Evolutionary conservation across 2,329 filamentous ascomycete genomes (phyloP), one percentile per base, ranked within the genome.

Genomic region (Fusarium mundagurra): DNA sequence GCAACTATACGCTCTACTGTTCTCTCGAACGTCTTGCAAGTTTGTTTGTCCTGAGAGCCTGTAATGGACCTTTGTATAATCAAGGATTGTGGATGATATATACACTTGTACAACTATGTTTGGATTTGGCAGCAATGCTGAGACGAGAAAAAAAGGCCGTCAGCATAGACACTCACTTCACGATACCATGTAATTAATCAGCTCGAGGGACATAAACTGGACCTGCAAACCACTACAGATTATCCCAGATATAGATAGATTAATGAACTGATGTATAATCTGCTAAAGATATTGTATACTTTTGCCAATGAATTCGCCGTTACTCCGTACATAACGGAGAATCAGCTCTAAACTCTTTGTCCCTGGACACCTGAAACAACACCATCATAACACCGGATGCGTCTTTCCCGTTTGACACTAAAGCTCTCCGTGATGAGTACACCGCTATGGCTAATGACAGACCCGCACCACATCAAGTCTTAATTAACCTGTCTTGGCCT

Each of bases 181-280:
- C 64, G 75, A 78, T 77, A 76, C 66, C 70, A 78, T 70, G 71
- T 78, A 77, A 76, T 76, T 63, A 69, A 55, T 53, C 47, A 61
- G 58, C 51, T 58, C 61, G 31, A 57, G 66, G 45, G 53, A 72
- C 54, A 66, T 18, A 61, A 67, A 59, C 58, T 44, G 50, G 45
- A 50, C 20, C 54, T 66, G 72, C 66, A 59, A 50, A 64, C 29
- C 55, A 55, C 22, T 43, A 53, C 36, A 58, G 44, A 69, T 36
- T 58, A 59, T 61, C 61, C 55, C 47, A 70, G 43, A 71, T 41
- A 74, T 74, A 75, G 43, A 75, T 78, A 75, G 68, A 71, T 55
- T 74, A 73, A 78, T 77, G 73, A 70, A 74, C 71, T 66, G 61
- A 69, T 64, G 41, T 55, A 73, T 33, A 67, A 67, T 77, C 61